Base-by-base conservation (phyloP, 1,284 basidiomycete species). In the Hemileccinum hortonii region DNA sequence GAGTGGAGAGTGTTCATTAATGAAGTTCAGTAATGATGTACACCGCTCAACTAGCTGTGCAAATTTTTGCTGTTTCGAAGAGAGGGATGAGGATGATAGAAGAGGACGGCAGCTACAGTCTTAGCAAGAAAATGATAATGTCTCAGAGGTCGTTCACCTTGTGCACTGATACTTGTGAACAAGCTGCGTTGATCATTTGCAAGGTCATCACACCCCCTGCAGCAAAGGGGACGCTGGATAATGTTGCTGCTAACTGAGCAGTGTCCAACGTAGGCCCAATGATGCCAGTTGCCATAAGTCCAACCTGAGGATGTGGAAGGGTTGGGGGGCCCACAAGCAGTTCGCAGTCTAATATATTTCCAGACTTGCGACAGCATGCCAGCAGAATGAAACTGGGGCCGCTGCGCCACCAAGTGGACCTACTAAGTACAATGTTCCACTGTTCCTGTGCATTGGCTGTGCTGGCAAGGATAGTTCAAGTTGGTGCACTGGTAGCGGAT, bases 181-280 rank as follows among this genome's bases (percentile, higher is more conserved):
- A 81, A 18, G 70, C 58, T 9, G 66, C 50, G 12, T 68, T 63
- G 52, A 82, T 78, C 47, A 75, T 68, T 47, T 74, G 65, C 5
- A 80, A 57, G 1, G 73, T 52, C 50, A 72, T 63, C 10, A 72
- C 75, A 19, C 72, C 73, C 3, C 74, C 69, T 1, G 73, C 69
- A 15, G 73, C 70, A 35, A 73, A 75, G 6, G 79, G 79, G 3
- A 77, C 66, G 41, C 78, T 78, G 4, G 66, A 69, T 0, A 75
- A 50, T 12, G 73, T 67, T 12, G 71, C 75, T 29, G 72, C 75
- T 33, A 80, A 56, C 47, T 77, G 73, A 14, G 77, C 64, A 11
- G 58, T 68, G 14, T 63, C 60, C n/a, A 70, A 48, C 6, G 66
- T 52, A 1, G 68, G 32, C 10, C 54, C 53, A 14, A 64, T 54